Evolutionary conservation across 2,329 filamentous ascomycete species (phyloP), one percentile per base, ranked within the genome.

Genomic region (Diaporthe caulivora): DNA sequence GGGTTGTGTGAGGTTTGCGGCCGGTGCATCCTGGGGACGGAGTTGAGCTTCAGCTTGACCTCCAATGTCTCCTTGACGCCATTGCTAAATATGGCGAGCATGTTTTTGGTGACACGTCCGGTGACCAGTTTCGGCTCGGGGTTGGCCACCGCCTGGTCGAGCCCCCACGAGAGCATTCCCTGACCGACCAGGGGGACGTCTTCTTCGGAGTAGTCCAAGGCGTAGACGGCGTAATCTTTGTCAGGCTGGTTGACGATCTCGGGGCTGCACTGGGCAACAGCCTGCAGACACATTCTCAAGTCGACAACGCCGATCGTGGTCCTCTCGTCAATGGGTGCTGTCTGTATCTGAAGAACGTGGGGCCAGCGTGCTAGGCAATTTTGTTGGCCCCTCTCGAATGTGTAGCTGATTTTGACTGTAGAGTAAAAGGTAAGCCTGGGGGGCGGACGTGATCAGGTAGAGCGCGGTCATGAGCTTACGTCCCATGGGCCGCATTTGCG

Each of bases 171-270:
- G 26, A 99, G 87, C 92, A 98, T 94, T 70, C 97, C 97, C 83
- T 99, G 96, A 29, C 97, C 97, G 31, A 98, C 96, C 72, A 98
- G 88, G 70, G 97, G 97, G 24, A 92, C 94, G 80, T 98, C 95
- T 76, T 94, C 94, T 84, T 99, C 97, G 17, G 97, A 98, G 82
- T 96, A 98, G 83, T 99, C 97, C 85, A 95, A 94, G 40, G 96
- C 95, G 83, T 99, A 99, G 72, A 99, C 92, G n/a, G 95, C 97
- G 84, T 97, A 99, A 84, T 99, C 95, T 82, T 90, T 85, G 85
- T 84, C 93, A 88, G 74, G 92, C 81, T 86, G 93, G 87, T 80
- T 90, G 60, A 95, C 86, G 58, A 99, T 89, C 84, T 99, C 97
- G 49, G 97, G 97, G 81, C 97, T 98, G 85, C 88, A 90, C 72